A percentile compares a stretch with the other conserved stretches of the same genome.
These are phyloP conservation scores for Eleusine indica DNA, from an alignment of 176 grass and related monocot genomes.

Conservation along the genomic window DNA sequence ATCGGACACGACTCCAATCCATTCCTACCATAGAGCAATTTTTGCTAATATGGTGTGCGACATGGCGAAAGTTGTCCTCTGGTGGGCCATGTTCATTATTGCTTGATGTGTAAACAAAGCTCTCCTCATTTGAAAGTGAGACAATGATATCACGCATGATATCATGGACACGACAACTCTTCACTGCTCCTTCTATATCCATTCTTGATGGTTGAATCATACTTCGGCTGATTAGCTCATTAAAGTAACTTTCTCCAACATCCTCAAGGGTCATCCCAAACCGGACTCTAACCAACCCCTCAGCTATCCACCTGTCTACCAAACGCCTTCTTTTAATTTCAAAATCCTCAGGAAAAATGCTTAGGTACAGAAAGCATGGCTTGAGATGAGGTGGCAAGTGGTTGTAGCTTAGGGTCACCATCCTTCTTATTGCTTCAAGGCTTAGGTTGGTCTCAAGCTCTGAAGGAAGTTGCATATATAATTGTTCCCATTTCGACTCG, in stretches of 20 bases:
- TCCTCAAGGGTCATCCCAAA: not conserved
- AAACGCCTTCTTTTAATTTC: not conserved
- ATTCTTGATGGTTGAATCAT: not conserved
- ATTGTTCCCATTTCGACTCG: not conserved
- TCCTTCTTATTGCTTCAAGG: not conserved
- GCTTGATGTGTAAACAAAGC: not conserved
- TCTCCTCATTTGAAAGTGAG: not conserved
- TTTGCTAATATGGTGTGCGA: not conserved
- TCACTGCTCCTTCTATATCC: not conserved
- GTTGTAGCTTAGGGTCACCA: not conserved
- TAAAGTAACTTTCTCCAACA: not conserved
- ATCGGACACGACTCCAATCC: not conserved
- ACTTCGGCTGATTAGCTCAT: not conserved
- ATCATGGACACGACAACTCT: not conserved
- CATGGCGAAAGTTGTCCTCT: not conserved
- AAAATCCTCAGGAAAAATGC: not conserved
- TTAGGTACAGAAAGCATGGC: not conserved
- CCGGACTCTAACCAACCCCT: not conserved
- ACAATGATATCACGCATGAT: not conserved
- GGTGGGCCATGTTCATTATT: not conserved
- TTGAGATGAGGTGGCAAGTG: not conserved
- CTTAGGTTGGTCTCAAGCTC: not conserved
- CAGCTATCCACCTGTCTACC: not conserved
- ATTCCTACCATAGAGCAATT: not conserved
- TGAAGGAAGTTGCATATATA: not conserved